Percentiles rank a stretch among this genome's conserved stretches.
These are phyloP conservation scores for Saccharomycopsis javanensis DNA, from an alignment of 805 yeast species.

Conservation along the genomic window DNA sequence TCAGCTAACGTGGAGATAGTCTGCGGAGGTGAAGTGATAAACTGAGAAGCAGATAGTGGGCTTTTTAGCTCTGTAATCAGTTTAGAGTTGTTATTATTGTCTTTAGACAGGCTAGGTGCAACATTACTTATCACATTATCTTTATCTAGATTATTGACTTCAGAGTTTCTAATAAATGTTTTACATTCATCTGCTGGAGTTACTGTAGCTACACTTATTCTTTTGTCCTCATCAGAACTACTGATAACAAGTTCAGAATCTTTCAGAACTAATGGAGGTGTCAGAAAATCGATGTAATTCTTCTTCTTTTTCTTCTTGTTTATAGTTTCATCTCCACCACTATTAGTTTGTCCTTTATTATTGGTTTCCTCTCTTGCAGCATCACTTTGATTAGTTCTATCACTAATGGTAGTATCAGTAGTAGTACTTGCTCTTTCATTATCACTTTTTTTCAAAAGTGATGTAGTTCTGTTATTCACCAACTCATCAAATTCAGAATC, in stretches of 20 bases:
- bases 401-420: neutral
- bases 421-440: neutral
- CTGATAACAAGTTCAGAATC: neutral
- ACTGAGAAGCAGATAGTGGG: neutral
- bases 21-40: neutral
- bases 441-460: constrained; percentile 1
- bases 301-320: neutral
- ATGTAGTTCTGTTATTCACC: neutral
- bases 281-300: constrained; percentile 1
- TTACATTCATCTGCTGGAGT: constrained; percentile 1
- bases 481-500: constrained; percentile 1
- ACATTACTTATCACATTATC: too few relatives aligned
- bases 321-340: too few relatives aligned
- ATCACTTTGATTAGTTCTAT: neutral
- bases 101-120: too few relatives aligned
- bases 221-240: neutral
- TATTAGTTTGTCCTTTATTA: neutral
- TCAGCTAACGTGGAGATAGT: neutral
- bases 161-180: neutral
- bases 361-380: neutral
- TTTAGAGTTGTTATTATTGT: neutral
- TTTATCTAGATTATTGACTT: neutral
- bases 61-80: neutral
- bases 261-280: neutral
- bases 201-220: neutral